A percentile compares a stretch with the other conserved stretches of the same genome.
These are phyloP conservation scores for Collybiopsis confluens DNA, from an alignment of 768 basidiomycete genomes.

Conservation along the genomic window DNA sequence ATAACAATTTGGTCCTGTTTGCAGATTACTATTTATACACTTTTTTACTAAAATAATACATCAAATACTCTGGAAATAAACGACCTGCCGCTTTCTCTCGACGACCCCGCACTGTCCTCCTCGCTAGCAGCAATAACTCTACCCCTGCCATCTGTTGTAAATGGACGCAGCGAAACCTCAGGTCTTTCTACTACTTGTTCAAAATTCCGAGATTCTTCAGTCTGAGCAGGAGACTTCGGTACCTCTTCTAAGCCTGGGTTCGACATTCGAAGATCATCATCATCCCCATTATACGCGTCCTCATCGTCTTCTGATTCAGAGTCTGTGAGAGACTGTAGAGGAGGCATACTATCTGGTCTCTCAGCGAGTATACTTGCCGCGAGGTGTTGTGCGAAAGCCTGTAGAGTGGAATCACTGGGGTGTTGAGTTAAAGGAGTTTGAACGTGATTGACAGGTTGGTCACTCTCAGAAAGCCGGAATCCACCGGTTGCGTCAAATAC, in stretches of 20 bases:
- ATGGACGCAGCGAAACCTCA: constrained; percentile 35
- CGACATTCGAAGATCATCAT: no score
- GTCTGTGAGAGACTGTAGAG: background rate
- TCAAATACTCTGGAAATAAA: constrained; percentile 5
- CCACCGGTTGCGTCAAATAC: background rate
- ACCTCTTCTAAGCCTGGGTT: no score
- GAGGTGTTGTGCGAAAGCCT: no score
- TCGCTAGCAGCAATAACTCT: constrained; percentile 37
- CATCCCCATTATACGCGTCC: background rate
- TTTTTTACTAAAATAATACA: constrained; percentile 1
- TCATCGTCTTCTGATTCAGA: background rate
- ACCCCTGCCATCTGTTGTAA: constrained; percentile 63
- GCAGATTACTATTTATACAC: background rate
- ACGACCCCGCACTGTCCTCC: background rate
- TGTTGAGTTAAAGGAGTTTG: no score
- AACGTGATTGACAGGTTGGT: no score
- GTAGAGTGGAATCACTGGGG: no score
- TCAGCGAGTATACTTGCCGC: no score
- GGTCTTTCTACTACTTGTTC: constrained; percentile 6
- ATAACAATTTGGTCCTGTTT: constrained; percentile 1
- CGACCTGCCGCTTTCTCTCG: background rate
- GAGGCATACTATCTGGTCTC: background rate
- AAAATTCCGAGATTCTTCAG: background rate
- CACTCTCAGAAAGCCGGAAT: background rate
- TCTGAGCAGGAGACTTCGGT: background rate